Evolutionary conservation across 1,284 basidiomycete species (phyloP), one percentile per base, ranked within the genome.

Genomic region (Coniferiporia sulphurascens): DNA sequence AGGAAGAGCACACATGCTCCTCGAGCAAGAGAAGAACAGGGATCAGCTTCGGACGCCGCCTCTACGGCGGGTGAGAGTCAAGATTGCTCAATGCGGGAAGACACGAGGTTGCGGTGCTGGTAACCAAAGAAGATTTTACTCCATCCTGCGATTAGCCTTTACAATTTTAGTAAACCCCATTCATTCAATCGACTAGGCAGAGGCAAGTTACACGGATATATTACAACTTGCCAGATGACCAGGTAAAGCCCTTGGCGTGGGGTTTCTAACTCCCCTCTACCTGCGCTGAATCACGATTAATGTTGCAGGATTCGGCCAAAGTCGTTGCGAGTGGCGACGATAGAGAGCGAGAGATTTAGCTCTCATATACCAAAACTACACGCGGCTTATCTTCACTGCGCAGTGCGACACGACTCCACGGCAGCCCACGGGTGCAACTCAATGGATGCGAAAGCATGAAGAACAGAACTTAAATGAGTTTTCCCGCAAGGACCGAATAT

Each of bases 401-500:
- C 38, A 41, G 5, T 27, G 38, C 38, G 38, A n/a, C 15, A 12
- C 38, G 38, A 41, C 15, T 41, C 38, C 15, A 15, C 38, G 38
- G 27, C 27, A 27, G 27, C 27, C 27, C 27, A 27, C 15, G 38
- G 15, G 38, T 41, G 38, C 38, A 41, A 41, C 21, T 32, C 21
- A 34, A 32, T 35, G 15, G 50, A 12, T 52, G 32, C 17, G 50
- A 36, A 35, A 15, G 15, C 15, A 19, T 2, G 27, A 52, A 6
- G 13, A 55, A 15, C 36, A 10, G 38, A 41, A 41, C 38, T 10
- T 8, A 41, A 12, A 10, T 41, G 45, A 34, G 54, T 56, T 56
- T 45, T 56, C 45, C 54, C 54, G 54, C 54, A 56, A 56, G 27
- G 43, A 44, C 22, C 41, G 53, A 46, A 19, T 17, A n/a, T 34